These are phyloP conservation scores for Pleomassaria siparia DNA, from an alignment of 2,329 filamentous ascomycete genomes.

Conservation along the genomic window DNA sequence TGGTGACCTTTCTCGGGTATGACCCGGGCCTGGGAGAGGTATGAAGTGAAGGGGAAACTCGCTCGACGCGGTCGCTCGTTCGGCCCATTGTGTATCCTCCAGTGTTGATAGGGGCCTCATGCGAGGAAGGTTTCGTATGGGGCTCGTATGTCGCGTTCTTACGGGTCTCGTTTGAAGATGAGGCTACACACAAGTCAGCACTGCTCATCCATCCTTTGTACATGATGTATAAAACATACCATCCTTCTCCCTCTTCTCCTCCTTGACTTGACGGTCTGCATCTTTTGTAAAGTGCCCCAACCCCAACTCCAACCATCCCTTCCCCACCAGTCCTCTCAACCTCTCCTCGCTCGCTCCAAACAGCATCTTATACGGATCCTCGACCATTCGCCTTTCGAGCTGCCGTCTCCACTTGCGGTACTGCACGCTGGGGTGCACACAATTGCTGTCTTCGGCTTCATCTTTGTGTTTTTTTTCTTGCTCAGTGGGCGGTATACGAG, in stretches of 20 bases:
- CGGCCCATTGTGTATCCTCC: too few species aligned
- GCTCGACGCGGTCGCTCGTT: too few species aligned
- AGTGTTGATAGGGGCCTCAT: slow-evolving; percentile 1
- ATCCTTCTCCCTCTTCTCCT: slow-evolving; percentile 1
- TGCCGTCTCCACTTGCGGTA: slow-evolving; percentile 31
- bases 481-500: slow-evolving; percentile 20
- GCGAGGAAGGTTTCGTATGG: not conserved
- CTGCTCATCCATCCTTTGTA: not conserved
- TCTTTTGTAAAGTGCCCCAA: slow-evolving; percentile 15
- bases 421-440: slow-evolving; percentile 6
- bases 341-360: slow-evolving; percentile 45
- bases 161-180: not conserved
- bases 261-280: slow-evolving; percentile 1
- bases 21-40: not conserved
- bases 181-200: not conserved
- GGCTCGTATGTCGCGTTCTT: not conserved
- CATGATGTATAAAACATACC: not conserved
- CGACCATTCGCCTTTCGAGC: slow-evolving; percentile 22
- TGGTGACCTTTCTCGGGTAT: slow-evolving; percentile 20
- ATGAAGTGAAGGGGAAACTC: not conserved
- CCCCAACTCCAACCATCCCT: slow-evolving; percentile 36
- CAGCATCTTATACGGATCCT: slow-evolving; percentile 47
- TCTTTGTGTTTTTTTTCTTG: slow-evolving; percentile 24
- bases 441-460: not conserved
- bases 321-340: slow-evolving; percentile 32